A percentile compares a stretch with the other conserved stretches of the same genome.
These are phyloP conservation scores for Fusarium anthophilum DNA, from an alignment of 2,329 filamentous ascomycete species.

Conservation along the genomic window DNA sequence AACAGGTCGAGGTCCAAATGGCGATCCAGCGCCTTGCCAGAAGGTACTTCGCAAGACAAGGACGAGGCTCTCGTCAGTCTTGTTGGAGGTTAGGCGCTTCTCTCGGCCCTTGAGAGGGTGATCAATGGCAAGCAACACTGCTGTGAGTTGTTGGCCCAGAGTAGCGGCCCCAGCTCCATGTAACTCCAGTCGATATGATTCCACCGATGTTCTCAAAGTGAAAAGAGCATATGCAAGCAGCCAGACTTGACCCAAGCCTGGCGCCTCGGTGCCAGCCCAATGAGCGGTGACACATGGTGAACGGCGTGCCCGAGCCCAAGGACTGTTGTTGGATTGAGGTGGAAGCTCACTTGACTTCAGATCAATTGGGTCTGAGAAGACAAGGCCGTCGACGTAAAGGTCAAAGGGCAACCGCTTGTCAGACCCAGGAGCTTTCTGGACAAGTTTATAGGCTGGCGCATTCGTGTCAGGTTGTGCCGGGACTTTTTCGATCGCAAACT, in stretches of 20 bases:
- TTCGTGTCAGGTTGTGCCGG: slow-evolving; percentile 32
- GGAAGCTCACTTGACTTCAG: slow-evolving; percentile 61
- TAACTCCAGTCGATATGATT: slow-evolving; percentile 60
- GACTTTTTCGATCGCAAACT: slow-evolving; percentile 54
- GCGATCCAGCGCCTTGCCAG: slow-evolving; percentile 76
- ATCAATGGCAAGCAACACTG: slow-evolving; percentile 59
- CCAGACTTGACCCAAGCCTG: slow-evolving; percentile 62
- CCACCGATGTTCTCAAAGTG: slow-evolving; percentile 58
- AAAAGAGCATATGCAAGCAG: slow-evolving; percentile 63
- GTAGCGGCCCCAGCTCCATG: slow-evolving; percentile 49
- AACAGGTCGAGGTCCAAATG: slow-evolving; percentile 69
- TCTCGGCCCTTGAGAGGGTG: slow-evolving; percentile 54
- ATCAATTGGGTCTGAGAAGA: slow-evolving; percentile 57
- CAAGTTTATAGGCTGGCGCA: slow-evolving; percentile 49
- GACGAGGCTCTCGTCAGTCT: slow-evolving; percentile 47
- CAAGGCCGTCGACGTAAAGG: slow-evolving; percentile 49
- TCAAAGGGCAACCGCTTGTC: slow-evolving; percentile 43
- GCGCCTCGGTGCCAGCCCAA: slow-evolving; percentile 54
- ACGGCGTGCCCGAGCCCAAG: slow-evolving; percentile 65
- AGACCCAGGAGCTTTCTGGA: slow-evolving; percentile 41
- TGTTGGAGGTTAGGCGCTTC: slow-evolving; percentile 36
- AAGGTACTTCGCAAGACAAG: slow-evolving; percentile 65
- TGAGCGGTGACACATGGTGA: slow-evolving; percentile 57
- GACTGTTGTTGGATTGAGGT: slow-evolving; percentile 62
- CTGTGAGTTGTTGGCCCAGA: slow-evolving; percentile 53